Percentiles rank a stretch among this genome's conserved stretches.
Evolutionary conservation across 1,284 basidiomycete species (phyloP).

Genomic region (Volvariella volvacea): DNA sequence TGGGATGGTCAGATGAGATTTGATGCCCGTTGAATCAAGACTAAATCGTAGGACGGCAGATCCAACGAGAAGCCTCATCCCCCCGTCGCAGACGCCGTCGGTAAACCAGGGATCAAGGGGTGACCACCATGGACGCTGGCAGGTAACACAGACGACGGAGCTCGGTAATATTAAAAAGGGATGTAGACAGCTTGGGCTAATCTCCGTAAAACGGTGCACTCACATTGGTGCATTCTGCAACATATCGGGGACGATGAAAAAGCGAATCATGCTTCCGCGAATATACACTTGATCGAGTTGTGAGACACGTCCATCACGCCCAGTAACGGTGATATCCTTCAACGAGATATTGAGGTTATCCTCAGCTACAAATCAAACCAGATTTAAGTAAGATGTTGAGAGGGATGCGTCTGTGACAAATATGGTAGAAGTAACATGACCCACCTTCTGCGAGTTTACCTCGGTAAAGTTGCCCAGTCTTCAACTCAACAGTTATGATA

Average conservation of each 20-base stretch:
- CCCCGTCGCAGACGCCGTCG: too few species aligned
- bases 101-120: too few species aligned
- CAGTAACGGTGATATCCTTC: constrained; percentile 96
- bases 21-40: too few species aligned
- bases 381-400: constrained; percentile 11
- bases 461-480: constrained; percentile 95
- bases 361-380: constrained; percentile 62
- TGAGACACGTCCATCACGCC: constrained; percentile 97
- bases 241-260: constrained; percentile 99
- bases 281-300: constrained; percentile 99
- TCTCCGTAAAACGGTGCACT: constrained; percentile 29
- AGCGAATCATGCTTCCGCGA: constrained; percentile 94
- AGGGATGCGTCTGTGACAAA: constrained; percentile 10
- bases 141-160: too few species aligned
- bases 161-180: too few species aligned
- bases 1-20: too few species aligned
- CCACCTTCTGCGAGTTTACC: constrained; percentile 95
- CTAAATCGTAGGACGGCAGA: too few species aligned
- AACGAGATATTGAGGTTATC: constrained; percentile 97
- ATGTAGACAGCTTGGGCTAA: too few species aligned
- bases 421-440: constrained; percentile 13
- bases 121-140: too few species aligned
- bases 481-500: constrained; percentile 95
- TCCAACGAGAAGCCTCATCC: too few species aligned
- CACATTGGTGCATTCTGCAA: constrained; percentile 98